These are phyloP conservation scores for Stachybotrys echinatus DNA, from an alignment of 2,329 filamentous ascomycete species.

Conservation along the genomic window DNA sequence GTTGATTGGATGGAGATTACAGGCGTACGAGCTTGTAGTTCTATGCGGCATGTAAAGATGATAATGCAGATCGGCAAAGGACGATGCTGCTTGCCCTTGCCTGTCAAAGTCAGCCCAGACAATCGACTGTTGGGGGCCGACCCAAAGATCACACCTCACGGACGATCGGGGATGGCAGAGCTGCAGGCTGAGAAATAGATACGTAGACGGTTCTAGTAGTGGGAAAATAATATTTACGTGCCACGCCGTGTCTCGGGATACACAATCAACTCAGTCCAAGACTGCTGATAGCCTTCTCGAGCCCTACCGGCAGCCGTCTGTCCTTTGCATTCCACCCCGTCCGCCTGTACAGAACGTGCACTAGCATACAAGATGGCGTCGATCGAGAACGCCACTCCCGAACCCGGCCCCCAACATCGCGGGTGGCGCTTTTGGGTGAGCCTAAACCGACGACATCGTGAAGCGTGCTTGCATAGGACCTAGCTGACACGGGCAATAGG, in stretches of 20 bases:
- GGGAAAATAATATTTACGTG: too few species aligned
- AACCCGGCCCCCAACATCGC: neutral
- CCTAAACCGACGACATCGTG: neutral
- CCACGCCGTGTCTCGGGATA: neutral
- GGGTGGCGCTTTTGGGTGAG: neutral
- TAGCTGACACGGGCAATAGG: neutral
- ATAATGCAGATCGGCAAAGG: neutral
- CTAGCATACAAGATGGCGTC: neutral
- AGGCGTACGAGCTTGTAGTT: neutral
- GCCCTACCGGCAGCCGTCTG: too few species aligned
- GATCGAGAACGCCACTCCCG: neutral
- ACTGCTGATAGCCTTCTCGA: neutral
- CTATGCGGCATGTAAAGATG: neutral
- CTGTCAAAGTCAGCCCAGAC: neutral
- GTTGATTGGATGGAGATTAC: neutral
- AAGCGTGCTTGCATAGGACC: neutral
- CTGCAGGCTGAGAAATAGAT: too few species aligned
- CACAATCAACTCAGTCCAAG: neutral
- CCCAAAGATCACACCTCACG: neutral
- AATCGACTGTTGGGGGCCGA: neutral
- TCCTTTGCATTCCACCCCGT: too few species aligned
- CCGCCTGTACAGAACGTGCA: neutral
- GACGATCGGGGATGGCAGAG: too few species aligned
- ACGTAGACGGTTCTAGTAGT: too few species aligned
- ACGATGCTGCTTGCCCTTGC: too few species aligned